phyloP scores from a whole-genome alignment of 2,329 filamentous ascomycete species.

The Exophiala mesophila region DNA sequence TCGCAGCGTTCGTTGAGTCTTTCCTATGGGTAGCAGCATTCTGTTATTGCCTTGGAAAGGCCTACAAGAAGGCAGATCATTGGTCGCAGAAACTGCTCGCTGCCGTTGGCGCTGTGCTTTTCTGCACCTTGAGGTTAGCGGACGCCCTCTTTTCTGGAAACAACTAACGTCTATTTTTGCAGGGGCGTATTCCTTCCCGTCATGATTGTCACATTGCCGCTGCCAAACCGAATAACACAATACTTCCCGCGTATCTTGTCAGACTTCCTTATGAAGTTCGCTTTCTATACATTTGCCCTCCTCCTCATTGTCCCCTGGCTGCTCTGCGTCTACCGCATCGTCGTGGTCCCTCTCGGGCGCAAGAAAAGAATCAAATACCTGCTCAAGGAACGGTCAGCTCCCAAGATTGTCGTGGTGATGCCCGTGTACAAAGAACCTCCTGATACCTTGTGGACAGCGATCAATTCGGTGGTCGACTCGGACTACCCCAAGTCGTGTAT shows the following conservation, averaged over 20 bases:
- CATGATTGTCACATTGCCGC: constrained; percentile 86
- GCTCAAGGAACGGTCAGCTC: constrained; percentile 77
- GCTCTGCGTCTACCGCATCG: constrained; percentile 85
- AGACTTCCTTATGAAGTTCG: constrained; percentile 79
- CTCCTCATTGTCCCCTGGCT: constrained; percentile 86
- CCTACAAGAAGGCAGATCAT: constrained; percentile 82
- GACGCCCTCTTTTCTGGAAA: background rate
- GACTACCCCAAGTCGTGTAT: constrained; percentile 90
- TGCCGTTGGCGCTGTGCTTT: constrained; percentile 67
- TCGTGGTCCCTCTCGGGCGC: constrained; percentile 79
- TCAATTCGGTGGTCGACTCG: constrained; percentile 88
- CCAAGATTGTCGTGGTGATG: constrained; percentile 92
- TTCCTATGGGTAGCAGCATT: constrained; percentile 93
- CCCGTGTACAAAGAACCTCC: constrained; percentile 92
- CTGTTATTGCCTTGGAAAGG: constrained; percentile 82
- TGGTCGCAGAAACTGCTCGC: constrained; percentile 76
- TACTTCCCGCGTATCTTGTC: constrained; percentile 70
- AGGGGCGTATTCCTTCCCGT: constrained; percentile 85
- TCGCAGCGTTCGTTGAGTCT: constrained; percentile 86
- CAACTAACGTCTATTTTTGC: constrained; percentile 2
- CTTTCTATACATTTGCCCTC: constrained; percentile 86
- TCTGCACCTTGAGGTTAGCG: constrained; percentile 67
- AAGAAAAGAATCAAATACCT: constrained; percentile 76
- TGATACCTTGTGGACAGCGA: constrained; percentile 73
- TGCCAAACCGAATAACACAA: constrained; percentile 66